phyloP scores from a whole-genome alignment of 1,139 yeast species.

The Zygosaccharomyces pseudobailii region DNA sequence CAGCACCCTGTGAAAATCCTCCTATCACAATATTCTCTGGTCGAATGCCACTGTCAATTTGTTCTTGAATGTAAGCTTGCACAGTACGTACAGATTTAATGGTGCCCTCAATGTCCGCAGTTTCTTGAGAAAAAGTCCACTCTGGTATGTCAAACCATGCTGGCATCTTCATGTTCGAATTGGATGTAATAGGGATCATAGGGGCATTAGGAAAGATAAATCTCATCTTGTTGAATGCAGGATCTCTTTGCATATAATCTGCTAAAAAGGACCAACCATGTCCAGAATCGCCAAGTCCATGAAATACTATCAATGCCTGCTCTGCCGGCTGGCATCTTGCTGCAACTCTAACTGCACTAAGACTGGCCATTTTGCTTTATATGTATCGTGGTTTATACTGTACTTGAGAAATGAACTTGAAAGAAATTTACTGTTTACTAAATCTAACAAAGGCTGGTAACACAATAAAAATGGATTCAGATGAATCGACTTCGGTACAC shows the following conservation, averaged over 20 bases:
- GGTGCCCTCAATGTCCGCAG: conserved; percentile 63
- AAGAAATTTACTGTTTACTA: neutral
- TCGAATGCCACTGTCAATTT: conserved; percentile 57
- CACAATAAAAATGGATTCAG: neutral
- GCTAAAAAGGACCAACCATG: conserved; percentile 84
- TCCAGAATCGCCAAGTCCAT: conserved; percentile 91
- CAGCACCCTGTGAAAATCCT: conserved; percentile 95
- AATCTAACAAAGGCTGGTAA: neutral
- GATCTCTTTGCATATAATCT: conserved; percentile 42
- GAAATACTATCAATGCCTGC: conserved; percentile 74
- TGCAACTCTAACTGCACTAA: conserved; percentile 39
- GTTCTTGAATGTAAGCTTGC: conserved; percentile 54
- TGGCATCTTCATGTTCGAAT: conserved; percentile 66
- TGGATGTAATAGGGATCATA: conserved; percentile 57
- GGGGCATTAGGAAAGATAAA: conserved; percentile 93
- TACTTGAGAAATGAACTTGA: neutral
- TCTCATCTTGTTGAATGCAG: conserved; percentile 55
- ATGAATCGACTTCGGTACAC: neutral
- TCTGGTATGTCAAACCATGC: conserved; percentile 82
- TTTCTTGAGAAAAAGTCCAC: conserved; percentile 44
- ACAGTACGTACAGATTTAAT: conserved; percentile 51
- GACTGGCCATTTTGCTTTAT: conserved; percentile 1
- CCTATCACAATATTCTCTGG: conserved; percentile 76
- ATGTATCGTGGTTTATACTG: neutral
- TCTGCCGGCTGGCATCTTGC: conserved; percentile 40